phyloP scores from a whole-genome alignment of 2,329 filamentous ascomycete species.

The Trichoderma atroviride region DNA sequence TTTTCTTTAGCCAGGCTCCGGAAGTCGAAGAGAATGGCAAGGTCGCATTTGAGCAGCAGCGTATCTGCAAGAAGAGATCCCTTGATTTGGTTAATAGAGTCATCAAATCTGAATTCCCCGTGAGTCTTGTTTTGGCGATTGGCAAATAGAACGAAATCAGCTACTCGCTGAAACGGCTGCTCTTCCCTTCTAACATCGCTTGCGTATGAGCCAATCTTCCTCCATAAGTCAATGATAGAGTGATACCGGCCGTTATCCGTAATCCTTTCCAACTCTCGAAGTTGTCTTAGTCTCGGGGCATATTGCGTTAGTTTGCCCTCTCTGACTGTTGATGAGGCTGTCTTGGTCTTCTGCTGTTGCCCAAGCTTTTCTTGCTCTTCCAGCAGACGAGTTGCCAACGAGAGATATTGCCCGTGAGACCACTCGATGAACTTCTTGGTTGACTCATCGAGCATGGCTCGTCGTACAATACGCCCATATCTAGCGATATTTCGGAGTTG shows the following conservation, averaged over 20 bases:
- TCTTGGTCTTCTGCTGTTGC: neutral
- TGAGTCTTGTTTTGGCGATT: constrained; percentile 35
- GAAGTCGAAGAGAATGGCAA: constrained; percentile 50
- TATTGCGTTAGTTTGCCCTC: neutral
- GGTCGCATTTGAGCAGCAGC: constrained; percentile 53
- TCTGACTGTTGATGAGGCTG: neutral
- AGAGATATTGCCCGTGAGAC: constrained; percentile 42
- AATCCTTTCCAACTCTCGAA: constrained; percentile 2
- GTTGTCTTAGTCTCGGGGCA: constrained; percentile 9
- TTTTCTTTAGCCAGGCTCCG: constrained; percentile 24
- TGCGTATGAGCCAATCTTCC: constrained; percentile 23
- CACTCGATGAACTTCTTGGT: constrained; percentile 66
- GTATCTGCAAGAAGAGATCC: constrained; percentile 46
- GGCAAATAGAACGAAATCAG: constrained; percentile 47
- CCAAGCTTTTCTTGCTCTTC: constrained; percentile 26
- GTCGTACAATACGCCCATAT: constrained; percentile 64
- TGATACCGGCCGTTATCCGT: constrained; percentile 26
- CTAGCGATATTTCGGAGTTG: constrained; percentile 59
- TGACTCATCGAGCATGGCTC: constrained; percentile 62
- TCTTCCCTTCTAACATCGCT: constrained; percentile 46
- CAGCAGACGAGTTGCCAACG: constrained; percentile 25
- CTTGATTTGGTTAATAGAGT: constrained; percentile 42
- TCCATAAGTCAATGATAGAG: constrained; percentile 25
- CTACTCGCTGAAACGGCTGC: constrained; percentile 53
- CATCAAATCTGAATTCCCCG: constrained; percentile 41